Conservation (phyloP, 2,329 filamentous ascomycete genomes). For the Aureobasidium leucospermi region DNA sequence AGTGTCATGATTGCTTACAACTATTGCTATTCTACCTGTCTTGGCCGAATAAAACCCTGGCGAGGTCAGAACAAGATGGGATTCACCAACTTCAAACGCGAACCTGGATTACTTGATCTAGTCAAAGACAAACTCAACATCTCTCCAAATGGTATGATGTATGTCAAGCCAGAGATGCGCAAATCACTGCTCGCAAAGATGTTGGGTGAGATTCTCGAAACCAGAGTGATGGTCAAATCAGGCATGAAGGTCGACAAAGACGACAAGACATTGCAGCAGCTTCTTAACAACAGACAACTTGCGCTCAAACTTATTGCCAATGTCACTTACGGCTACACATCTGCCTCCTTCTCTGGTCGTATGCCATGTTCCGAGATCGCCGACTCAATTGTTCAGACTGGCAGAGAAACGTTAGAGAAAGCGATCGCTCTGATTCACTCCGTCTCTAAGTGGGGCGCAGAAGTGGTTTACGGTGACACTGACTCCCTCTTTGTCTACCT, state of each 20-base stretch:
- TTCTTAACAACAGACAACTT: slow-evolving; percentile 88
- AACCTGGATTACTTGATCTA: slow-evolving; percentile 66
- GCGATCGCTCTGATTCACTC: slow-evolving; percentile 91
- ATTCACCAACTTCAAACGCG: slow-evolving; percentile 76
- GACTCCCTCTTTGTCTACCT: slow-evolving; percentile 90
- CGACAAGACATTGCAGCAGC: slow-evolving; percentile 73
- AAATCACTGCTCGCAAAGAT: slow-evolving; percentile 93
- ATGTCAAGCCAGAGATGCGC: slow-evolving; percentile 73
- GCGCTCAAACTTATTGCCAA: slow-evolving; percentile 97
- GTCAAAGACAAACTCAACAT: slow-evolving; percentile 84
- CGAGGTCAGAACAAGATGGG: slow-evolving; percentile 92
- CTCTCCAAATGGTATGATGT: slow-evolving; percentile 95
- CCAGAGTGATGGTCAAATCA: slow-evolving; percentile 93
- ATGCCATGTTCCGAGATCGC: slow-evolving; percentile 99
- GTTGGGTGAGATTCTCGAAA: slow-evolving; percentile 92
- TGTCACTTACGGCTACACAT: slow-evolving; percentile 96
- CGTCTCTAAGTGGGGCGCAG: slow-evolving; percentile 78
- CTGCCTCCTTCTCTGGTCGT: slow-evolving; percentile 88
- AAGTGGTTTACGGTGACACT: slow-evolving; percentile 97
- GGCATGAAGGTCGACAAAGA: slow-evolving; percentile 93
- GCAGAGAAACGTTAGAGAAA: slow-evolving; percentile 86
- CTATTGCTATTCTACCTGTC: slow-evolving; percentile 94
- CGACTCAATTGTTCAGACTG: slow-evolving; percentile 95
- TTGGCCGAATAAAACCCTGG: slow-evolving; percentile 81
- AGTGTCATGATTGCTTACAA: slow-evolving; percentile 99